Evolutionary conservation across 1,284 basidiomycete genomes (phyloP).

Genomic region (Caloboletus inedulis): DNA sequence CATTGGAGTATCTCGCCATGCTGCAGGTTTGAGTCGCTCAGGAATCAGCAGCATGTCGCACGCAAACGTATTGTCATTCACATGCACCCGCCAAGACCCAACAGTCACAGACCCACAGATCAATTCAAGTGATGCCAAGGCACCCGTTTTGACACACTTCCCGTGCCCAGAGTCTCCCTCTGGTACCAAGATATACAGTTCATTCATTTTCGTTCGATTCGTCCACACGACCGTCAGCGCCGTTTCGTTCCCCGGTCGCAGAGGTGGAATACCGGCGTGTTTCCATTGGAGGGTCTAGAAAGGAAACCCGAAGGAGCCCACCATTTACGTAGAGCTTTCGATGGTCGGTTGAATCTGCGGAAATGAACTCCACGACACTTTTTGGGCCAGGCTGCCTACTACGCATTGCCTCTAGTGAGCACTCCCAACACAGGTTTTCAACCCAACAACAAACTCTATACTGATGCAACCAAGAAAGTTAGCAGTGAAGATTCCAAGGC

Average conservation of each 20-base stretch:
- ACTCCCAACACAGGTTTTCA: not conserved
- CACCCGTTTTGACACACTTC: not conserved
- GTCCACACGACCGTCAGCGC: not conserved
- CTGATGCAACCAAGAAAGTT: not conserved
- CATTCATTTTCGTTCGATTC: not conserved
- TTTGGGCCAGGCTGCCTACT: not conserved
- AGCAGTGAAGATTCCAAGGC: not conserved
- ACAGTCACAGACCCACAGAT: too few relatives aligned
- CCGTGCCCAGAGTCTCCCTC: not conserved
- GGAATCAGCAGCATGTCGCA: not conserved
- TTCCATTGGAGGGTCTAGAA: not conserved
- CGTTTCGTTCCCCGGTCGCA: not conserved
- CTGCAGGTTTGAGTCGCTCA: not conserved
- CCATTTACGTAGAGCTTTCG: not conserved
- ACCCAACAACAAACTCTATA: not conserved
- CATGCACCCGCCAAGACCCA: not conserved
- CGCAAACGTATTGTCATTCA: not conserved
- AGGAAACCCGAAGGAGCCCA: not conserved
- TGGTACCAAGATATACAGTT: not conserved
- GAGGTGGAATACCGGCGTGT: not conserved
- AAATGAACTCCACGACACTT: not conserved
- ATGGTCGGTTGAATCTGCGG: not conserved
- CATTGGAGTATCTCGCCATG: not conserved
- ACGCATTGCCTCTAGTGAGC: not conserved
- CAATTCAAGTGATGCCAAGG: constrained; percentile 5